These are phyloP conservation scores for Triticum dicoccoides DNA, from an alignment of 176 grass and related monocot species.

Conservation along the genomic window DNA sequence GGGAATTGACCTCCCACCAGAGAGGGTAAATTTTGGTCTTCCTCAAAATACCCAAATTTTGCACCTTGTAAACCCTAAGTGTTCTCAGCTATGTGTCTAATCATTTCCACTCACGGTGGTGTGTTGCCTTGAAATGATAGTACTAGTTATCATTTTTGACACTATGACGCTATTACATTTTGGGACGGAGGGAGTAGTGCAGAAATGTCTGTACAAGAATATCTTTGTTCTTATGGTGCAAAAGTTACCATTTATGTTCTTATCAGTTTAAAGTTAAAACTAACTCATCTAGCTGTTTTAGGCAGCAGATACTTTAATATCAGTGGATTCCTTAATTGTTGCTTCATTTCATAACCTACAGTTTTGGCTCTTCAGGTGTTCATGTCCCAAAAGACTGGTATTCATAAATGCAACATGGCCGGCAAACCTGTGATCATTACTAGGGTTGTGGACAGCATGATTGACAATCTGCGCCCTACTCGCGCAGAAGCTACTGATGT, in stretches of 20 bases:
- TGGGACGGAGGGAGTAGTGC: not conserved
- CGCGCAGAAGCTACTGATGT: slow-evolving; percentile 98
- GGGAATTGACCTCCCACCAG: slow-evolving; percentile 92
- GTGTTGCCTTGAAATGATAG: not conserved
- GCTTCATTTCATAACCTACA: slow-evolving; percentile 22
- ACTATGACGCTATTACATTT: too few species aligned
- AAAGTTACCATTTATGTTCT: not conserved
- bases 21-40: slow-evolving; percentile 56
- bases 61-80: not conserved
- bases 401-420: slow-evolving; percentile 80
- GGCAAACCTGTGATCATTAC: slow-evolving; percentile 94
- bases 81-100: slow-evolving; percentile 4
- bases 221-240: not conserved
- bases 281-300: not conserved
- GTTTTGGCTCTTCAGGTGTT: slow-evolving; percentile 70
- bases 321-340: not conserved
- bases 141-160: not conserved
- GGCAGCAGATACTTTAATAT: not conserved
- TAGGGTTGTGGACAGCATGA: slow-evolving; percentile 95
- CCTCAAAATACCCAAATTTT: not conserved
- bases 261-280: not conserved
- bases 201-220: not conserved
- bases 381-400: slow-evolving; percentile 79
- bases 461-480: slow-evolving; percentile 92
- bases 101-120: slow-evolving; percentile 8